Base-by-base conservation (phyloP, 306 rosid species). In the Sophora flavescens region DNA sequence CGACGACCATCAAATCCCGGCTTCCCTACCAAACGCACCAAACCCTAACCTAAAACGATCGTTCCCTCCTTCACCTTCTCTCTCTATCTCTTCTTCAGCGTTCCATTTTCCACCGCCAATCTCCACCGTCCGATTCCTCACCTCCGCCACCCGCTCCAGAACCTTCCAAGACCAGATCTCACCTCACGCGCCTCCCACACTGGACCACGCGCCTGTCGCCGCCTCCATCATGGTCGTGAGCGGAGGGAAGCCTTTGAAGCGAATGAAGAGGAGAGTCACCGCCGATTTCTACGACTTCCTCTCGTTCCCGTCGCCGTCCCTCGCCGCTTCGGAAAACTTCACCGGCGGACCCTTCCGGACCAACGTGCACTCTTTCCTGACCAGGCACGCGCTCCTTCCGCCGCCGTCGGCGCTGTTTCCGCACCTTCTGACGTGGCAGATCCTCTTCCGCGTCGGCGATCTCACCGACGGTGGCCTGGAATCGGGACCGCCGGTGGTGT, bases 331-430 rank as follows among this genome's bases (percentile, higher is more conserved):
- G 0, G 89, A 84, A 6, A 80, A 47, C 1, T 32, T 76, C 38
- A 47, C 80, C 60, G 72, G 82, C 35, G 90, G 86, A 15, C 92
- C 96, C 0, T 95, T 90, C 86, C 85, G 97, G 12, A 71, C 87
- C 22, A 87, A 81, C 78, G 83, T 95, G 39, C 84, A 78, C 3
- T 68, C 84, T 15, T 92, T 95, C 63, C 85, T 95, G 32, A 68
- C 90, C 3, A 88, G 83, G 77, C 89, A 95, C 78, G 97, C 97
- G 61, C 88, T 92, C 35, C 86, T 89, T 3, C 97, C 97, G 1
- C 96, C 97, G 6, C 97, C 97, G 0, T 87, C 96, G 3, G 96
- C 97, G 26, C 81, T 90, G 54, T 91, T 92, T 75, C 97, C 96
- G 0, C 97, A 90, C 80, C 84, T 95, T 3, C 52, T 90, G 78